Conservation (phyloP, 176 grass and related monocot genomes). For the Phyllostachys edulis region DNA sequence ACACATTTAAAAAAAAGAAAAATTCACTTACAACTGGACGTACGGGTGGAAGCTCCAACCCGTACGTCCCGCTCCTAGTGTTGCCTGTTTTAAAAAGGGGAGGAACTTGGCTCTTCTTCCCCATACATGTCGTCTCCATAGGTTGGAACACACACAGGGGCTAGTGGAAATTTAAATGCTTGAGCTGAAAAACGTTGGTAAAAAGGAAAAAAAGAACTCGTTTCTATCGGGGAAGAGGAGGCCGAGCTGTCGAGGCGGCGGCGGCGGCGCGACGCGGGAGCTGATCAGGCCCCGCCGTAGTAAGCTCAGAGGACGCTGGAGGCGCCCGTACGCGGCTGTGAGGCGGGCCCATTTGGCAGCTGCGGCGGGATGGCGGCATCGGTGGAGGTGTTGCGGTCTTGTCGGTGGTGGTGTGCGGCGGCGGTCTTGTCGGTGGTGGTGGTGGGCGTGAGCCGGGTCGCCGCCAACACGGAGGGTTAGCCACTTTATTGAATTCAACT, state of each 20-base stretch:
- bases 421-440: conserved; percentile 16
- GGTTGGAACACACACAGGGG: conserved; percentile 11
- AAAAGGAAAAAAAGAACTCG: neutral
- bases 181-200: conserved; percentile 11
- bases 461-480: conserved; percentile 54
- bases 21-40: too few relatives aligned
- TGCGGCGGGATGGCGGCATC: neutral
- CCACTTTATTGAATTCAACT: neutral
- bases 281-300: neutral
- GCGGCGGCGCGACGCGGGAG: conserved; percentile 9
- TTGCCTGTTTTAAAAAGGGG: too few relatives aligned
- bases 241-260: neutral
- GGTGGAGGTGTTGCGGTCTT: neutral
- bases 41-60: too few relatives aligned
- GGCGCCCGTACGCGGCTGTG: neutral
- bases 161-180: conserved; percentile 29
- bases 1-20: too few relatives aligned
- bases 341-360: neutral
- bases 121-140: conserved; percentile 22
- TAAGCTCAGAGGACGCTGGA: neutral
- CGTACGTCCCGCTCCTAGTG: too few relatives aligned
- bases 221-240: neutral
- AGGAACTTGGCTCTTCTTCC: neutral
- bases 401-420: neutral
- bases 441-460: conserved; percentile 25